Conservation (phyloP, 208 protist genomes). For the Leishmania amazonensis region DNA sequence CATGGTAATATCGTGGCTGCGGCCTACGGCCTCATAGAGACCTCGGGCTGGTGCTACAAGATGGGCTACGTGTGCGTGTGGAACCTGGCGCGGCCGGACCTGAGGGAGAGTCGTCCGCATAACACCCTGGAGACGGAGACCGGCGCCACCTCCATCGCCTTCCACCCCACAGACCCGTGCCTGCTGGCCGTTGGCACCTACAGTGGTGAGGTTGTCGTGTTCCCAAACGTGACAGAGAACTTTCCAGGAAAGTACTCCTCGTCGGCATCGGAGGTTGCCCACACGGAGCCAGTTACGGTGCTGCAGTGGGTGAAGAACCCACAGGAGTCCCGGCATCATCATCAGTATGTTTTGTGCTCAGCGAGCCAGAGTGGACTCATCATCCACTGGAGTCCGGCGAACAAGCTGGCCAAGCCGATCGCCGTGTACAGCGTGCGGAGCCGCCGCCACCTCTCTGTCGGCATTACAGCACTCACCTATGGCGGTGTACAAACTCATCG, state of each 20-base stretch:
- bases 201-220: slow-evolving; percentile 85
- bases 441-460: slow-evolving; percentile 50
- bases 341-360: slow-evolving; percentile 79
- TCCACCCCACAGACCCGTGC: slow-evolving; percentile 78
- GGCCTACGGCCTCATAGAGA: slow-evolving; percentile 86
- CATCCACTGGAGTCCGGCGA: slow-evolving; percentile 68
- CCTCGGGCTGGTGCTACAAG: slow-evolving; percentile 86
- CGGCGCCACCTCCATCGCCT: slow-evolving; percentile 82
- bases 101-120: slow-evolving; percentile 64
- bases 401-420: slow-evolving; percentile 67
- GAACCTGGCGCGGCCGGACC: slow-evolving; percentile 73
- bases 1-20: slow-evolving; percentile 86
- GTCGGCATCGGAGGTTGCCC: slow-evolving; percentile 28
- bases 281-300: slow-evolving; percentile 78
- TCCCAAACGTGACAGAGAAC: slow-evolving; percentile 58
- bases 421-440: slow-evolving; percentile 62
- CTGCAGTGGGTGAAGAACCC: slow-evolving; percentile 82
- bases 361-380: slow-evolving; percentile 80
- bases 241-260: slow-evolving; percentile 47
- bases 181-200: slow-evolving; percentile 91
- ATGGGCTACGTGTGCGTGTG: slow-evolving; percentile 84
- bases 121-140: slow-evolving; percentile 78
- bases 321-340: slow-evolving; percentile 49
- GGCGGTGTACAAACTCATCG: slow-evolving; percentile 24
- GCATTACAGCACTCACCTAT: slow-evolving; percentile 68